Percentiles rank a stretch among this genome's conserved stretches.
These are phyloP conservation scores for Rhodamnia rubescens DNA, from an alignment of 345 rosid genomes.

Conservation along the genomic window DNA sequence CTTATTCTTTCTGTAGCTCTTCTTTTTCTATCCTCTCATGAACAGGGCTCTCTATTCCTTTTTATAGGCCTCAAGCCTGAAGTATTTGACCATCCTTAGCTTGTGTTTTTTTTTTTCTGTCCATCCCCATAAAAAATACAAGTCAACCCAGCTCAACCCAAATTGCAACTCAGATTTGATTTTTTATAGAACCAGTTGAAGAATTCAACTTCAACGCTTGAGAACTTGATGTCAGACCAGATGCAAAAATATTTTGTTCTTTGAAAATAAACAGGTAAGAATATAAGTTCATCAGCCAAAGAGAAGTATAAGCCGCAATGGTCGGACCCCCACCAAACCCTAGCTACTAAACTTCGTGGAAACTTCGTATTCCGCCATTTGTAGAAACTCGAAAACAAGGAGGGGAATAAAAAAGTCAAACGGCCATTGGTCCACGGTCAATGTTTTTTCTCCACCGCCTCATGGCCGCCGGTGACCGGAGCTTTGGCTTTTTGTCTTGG, in stretches of 20 bases:
- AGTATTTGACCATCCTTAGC: neutral
- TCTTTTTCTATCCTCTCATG: neutral
- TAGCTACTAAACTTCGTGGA: neutral
- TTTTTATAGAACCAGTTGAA: slow-evolving; percentile 1
- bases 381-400: neutral
- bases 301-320: slow-evolving; percentile 20
- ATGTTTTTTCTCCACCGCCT: neutral
- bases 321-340: slow-evolving; percentile 17
- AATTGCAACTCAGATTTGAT: neutral
- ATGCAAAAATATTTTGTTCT: neutral
- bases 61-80: neutral
- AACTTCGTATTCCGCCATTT: neutral
- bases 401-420: neutral
- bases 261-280: neutral
- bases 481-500: neutral
- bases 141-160: neutral
- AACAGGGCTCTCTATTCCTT: neutral
- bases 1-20: neutral
- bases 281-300: neutral
- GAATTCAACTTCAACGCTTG: slow-evolving; percentile 29
- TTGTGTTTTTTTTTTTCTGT: neutral
- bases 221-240: neutral
- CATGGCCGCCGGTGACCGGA: neutral
- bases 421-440: slow-evolving; percentile 2
- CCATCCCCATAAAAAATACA: neutral